Evolutionary conservation across 306 rosid genomes (phyloP).

Genomic region (Malus sylvestris): DNA sequence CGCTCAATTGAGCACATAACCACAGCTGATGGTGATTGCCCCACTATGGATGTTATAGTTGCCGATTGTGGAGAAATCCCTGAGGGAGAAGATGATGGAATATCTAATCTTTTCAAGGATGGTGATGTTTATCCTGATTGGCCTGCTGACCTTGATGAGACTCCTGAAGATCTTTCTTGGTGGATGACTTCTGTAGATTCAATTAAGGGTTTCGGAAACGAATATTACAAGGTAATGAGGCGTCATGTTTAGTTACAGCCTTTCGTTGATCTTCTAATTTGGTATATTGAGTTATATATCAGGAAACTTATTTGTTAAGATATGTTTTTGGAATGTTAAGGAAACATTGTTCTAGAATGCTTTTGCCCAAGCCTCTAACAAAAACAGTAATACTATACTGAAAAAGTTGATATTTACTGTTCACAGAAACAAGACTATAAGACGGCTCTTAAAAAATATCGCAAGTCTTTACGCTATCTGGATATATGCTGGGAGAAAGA

Average conservation of each 20-base stretch:
- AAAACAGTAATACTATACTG: background rate
- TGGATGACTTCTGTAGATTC: slow-evolving; percentile 72
- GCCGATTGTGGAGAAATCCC: slow-evolving; percentile 75
- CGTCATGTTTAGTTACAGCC: background rate
- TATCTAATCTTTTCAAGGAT: slow-evolving; percentile 71
- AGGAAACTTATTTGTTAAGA: background rate
- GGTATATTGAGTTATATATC: background rate
- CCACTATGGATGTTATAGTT: slow-evolving; percentile 44
- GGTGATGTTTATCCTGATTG: slow-evolving; percentile 87
- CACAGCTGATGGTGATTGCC: slow-evolving; percentile 39
- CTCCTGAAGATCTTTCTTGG: slow-evolving; percentile 63
- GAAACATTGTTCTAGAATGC: background rate
- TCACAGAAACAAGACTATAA: slow-evolving; percentile 74
- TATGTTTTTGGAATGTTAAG: background rate
- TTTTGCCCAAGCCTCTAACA: background rate
- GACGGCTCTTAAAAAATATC: slow-evolving; percentile 75
- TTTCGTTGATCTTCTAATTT: background rate
- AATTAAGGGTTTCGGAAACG: slow-evolving; percentile 70
- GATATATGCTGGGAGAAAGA: slow-evolving; percentile 97
- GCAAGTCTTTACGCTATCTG: slow-evolving; percentile 73
- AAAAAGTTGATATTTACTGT: background rate
- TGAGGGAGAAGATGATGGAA: slow-evolving; percentile 69
- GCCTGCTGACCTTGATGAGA: slow-evolving; percentile 79
- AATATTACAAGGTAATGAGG: slow-evolving; percentile 50
- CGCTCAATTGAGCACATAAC: slow-evolving; percentile 69